phyloP scores from a whole-genome alignment of 2,329 filamentous ascomycete species.

The Aspergillus intermedius region DNA sequence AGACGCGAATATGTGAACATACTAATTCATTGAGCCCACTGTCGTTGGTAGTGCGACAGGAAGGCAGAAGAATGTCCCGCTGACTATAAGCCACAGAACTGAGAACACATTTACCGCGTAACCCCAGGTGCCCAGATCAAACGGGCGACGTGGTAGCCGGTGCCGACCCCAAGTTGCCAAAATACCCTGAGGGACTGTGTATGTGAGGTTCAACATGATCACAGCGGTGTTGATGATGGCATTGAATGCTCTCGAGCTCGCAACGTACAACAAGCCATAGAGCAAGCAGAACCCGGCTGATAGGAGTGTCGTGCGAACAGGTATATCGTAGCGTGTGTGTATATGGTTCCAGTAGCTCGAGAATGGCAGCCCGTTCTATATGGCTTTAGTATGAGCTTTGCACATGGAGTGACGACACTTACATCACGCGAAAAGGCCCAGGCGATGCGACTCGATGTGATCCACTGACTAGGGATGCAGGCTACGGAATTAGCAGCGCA shows the following conservation, averaged over 20 bases:
- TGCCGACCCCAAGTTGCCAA: constrained; percentile 29
- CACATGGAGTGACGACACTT: constrained; percentile 27
- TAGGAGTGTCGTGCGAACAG: constrained; percentile 22
- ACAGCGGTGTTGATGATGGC: constrained; percentile 27
- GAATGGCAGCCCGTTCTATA: constrained; percentile 18
- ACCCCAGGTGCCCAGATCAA: constrained; percentile 2
- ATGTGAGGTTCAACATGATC: constrained; percentile 24
- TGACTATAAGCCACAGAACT: constrained; percentile 2
- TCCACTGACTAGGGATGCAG: constrained; percentile 23
- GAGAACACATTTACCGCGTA: constrained; percentile 4
- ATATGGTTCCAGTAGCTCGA: constrained; percentile 21
- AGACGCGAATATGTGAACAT: not conserved
- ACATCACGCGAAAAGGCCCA: constrained; percentile 30
- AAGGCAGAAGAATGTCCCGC: constrained; percentile 3
- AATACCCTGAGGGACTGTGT: constrained; percentile 23
- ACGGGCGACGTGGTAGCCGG: constrained; percentile 8
- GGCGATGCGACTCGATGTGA: constrained; percentile 24
- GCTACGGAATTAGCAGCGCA: constrained; percentile 6
- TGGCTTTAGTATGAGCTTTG: constrained; percentile 1
- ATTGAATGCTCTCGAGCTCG: constrained; percentile 26
- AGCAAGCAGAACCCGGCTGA: constrained; percentile 19
- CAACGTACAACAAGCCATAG: constrained; percentile 30
- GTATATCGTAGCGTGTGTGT: constrained; percentile 13
- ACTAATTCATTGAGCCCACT: constrained; percentile 7
- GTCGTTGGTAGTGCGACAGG: not conserved